phyloP scores from a whole-genome alignment of 2,329 filamentous ascomycete genomes.

The Fusarium sp. region DNA sequence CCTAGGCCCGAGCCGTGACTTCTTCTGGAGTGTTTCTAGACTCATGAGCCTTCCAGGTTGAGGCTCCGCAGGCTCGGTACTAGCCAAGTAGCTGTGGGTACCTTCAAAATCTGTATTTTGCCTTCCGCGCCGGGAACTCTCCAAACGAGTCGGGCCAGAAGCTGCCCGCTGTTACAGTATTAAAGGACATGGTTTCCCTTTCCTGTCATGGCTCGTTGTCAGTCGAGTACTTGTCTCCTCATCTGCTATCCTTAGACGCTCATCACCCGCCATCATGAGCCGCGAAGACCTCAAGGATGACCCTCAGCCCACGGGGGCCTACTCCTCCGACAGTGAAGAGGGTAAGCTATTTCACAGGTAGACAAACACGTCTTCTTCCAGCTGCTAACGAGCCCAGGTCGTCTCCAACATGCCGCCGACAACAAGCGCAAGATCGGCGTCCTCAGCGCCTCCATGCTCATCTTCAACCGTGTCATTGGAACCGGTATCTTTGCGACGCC shows the following conservation, averaged over 20 bases:
- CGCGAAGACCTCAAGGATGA: conserved; percentile 33
- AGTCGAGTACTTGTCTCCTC: conserved; percentile 11
- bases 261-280: conserved; percentile 35
- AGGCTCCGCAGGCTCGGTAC: conserved; percentile 14
- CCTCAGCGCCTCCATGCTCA: conserved; percentile 66
- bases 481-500: conserved; percentile 75
- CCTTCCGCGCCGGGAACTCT: conserved; percentile 18
- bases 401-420: conserved; percentile 55
- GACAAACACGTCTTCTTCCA: too few relatives aligned
- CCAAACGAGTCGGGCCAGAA: not conserved
- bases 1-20: conserved; percentile 20
- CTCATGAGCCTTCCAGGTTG: conserved; percentile 7
- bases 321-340: conserved; percentile 41
- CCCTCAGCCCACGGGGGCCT: conserved; percentile 25
- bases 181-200: conserved; percentile 25
- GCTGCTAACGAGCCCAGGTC: conserved; percentile 36
- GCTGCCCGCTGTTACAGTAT: conserved; percentile 18
- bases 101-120: conserved; percentile 21
- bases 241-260: not conserved
- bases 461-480: conserved; percentile 74
- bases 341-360: conserved; percentile 19
- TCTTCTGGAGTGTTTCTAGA: conserved; percentile 45
- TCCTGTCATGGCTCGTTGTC: conserved; percentile 1
- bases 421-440: conserved; percentile 67
- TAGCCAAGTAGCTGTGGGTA: conserved; percentile 8